Evolutionary conservation across 2,329 filamentous ascomycete species (phyloP).

Genomic region (Chrysoporthe puriensis): DNA sequence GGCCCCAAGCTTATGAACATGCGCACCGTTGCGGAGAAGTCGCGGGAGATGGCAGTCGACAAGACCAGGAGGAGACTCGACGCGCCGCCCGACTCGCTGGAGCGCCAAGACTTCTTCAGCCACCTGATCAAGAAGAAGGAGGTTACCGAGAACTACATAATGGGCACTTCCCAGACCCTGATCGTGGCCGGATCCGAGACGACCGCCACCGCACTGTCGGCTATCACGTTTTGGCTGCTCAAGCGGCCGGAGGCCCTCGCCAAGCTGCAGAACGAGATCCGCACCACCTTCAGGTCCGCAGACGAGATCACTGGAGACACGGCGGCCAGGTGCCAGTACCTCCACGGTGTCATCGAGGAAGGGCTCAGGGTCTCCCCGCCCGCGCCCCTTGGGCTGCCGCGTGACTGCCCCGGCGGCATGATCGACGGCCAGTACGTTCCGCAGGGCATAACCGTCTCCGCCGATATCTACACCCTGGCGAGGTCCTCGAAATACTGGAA

Average conservation of each 20-base stretch:
- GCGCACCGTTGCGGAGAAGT: background rate
- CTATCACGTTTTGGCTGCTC: conserved; percentile 31
- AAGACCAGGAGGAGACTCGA: conserved; percentile 21
- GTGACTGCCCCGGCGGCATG: conserved; percentile 25
- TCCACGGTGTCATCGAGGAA: conserved; percentile 19
- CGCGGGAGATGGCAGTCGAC: conserved; percentile 5
- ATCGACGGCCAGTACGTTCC: conserved; percentile 29
- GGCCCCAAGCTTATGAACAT: conserved; percentile 1
- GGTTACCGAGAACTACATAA: conserved; percentile 8
- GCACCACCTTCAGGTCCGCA: conserved; percentile 39
- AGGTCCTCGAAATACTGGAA: conserved; percentile 25
- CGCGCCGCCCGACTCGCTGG: conserved; percentile 8
- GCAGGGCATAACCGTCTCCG: conserved; percentile 13
- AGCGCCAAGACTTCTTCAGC: conserved; percentile 21
- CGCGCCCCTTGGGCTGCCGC: conserved; percentile 21
- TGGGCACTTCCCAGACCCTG: conserved; percentile 18
- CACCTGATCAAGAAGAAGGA: conserved; percentile 25
- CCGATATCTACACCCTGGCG: conserved; percentile 18
- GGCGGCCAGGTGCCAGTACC: conserved; percentile 15
- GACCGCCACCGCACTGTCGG: conserved; percentile 27
- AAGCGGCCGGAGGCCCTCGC: conserved; percentile 33
- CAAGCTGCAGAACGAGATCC: conserved; percentile 44
- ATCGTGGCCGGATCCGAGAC: conserved; percentile 30
- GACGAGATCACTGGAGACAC: conserved; percentile 41
- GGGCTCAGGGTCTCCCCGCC: conserved; percentile 21